A percentile compares a stretch with the other conserved stretches of the same genome.
phyloP scores from a whole-genome alignment of 2,329 filamentous ascomycete species.

The Raffaelea arxii region DNA sequence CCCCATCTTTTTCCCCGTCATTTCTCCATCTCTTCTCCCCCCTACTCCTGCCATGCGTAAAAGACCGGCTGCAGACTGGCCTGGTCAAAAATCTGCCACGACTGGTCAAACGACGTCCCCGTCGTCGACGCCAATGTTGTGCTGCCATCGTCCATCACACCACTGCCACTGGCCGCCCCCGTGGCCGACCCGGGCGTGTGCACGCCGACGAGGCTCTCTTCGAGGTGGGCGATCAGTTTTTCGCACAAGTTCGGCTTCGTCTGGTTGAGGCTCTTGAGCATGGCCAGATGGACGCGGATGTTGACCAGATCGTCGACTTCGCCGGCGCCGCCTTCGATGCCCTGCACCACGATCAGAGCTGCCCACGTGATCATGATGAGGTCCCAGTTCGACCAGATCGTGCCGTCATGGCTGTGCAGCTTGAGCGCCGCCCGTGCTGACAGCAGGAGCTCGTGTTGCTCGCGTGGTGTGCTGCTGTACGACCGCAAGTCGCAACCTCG shows the following conservation, averaged over 20 bases:
- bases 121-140: not conserved
- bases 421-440: slow-evolving; percentile 11
- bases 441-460: slow-evolving; percentile 11
- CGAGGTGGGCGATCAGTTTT: slow-evolving; percentile 6
- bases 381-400: slow-evolving; percentile 13
- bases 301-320: slow-evolving; percentile 8
- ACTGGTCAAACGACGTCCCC: slow-evolving; percentile 1
- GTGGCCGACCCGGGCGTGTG: slow-evolving; percentile 1
- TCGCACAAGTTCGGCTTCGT: slow-evolving; percentile 5
- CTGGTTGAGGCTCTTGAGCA: slow-evolving; percentile 8
- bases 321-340: slow-evolving; percentile 8
- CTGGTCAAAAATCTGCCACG: slow-evolving; percentile 12
- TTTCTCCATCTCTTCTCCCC: not conserved
- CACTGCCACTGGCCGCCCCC: not conserved
- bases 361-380: slow-evolving; percentile 13
- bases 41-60: not conserved
- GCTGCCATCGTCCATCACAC: not conserved
- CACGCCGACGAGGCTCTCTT: slow-evolving; percentile 8
- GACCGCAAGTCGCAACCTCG: slow-evolving; percentile 11
- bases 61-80: slow-evolving; percentile 10
- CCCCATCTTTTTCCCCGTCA: too few species aligned
- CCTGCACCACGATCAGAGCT: slow-evolving; percentile 11
- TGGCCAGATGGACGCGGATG: slow-evolving; percentile 9
- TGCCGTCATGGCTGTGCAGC: slow-evolving; percentile 10
- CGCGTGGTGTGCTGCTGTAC: slow-evolving; percentile 9